These are phyloP conservation scores for Spathaspora hagerdaliae DNA, from an alignment of 805 yeast genomes.

Conservation along the genomic window DNA sequence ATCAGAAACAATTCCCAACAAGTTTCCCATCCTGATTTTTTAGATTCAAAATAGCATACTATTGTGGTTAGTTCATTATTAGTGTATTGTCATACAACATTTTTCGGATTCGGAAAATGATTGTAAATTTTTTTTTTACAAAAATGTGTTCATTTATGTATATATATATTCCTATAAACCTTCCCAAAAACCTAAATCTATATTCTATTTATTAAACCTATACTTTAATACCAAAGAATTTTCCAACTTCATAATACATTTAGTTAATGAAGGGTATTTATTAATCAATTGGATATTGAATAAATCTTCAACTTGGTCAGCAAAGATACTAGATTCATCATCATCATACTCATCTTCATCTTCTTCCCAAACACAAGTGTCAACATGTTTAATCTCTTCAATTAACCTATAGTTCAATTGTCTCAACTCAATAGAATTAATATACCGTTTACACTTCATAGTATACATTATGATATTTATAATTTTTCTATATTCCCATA, in stretches of 20 bases:
- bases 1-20: no score
- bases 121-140: no score
- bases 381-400: constrained; percentile 4
- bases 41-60: no score
- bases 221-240: not conserved
- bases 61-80: no score
- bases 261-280: not conserved
- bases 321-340: not conserved
- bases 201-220: no score
- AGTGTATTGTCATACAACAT: no score
- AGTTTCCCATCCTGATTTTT: no score
- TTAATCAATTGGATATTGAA: not conserved
- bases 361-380: not conserved
- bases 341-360: not conserved
- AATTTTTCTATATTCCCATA: constrained; percentile 5
- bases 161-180: not conserved
- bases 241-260: not conserved
- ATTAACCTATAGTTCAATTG: constrained; percentile 2
- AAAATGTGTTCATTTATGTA: not conserved
- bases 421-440: constrained; percentile 1
- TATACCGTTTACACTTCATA: constrained; percentile 3
- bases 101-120: not conserved
- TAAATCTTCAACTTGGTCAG: not conserved
- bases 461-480: constrained; percentile 4
- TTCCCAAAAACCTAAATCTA: not conserved